Evolutionary conservation across 306 rosid species (phyloP), one percentile per base, ranked within the genome.

Genomic region (Oxytropis ochrocephala): DNA sequence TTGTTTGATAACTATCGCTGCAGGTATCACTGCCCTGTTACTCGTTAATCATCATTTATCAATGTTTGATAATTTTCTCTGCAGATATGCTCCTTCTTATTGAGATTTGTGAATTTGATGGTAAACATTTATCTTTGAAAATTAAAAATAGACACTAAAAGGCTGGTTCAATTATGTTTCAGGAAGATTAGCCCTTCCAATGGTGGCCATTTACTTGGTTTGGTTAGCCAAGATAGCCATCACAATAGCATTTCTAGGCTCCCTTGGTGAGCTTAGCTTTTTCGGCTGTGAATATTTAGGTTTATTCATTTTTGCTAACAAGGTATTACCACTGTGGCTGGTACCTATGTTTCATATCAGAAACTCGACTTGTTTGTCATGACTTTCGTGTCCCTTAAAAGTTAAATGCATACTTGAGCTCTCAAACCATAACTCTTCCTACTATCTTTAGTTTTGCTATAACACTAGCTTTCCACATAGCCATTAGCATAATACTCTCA

Each of bases 241-340:
- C 67, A 91, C 92, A 8, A 88, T 95, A 9, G 91, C 80, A 0
- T 91, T 91, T 51, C 64, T 91, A 1, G 95, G 97, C 42, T 70
- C 75, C 18, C 81, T 86, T 0, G 97, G 97, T 3, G 82, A 77
- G 67, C 92, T 91, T 35, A 80, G 57, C 64, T 64, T 91, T 44
- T 92, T 95, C 3, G 92, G 89, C 0, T 89, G 90, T 2, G 66
- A 69, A 80, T 56, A 79, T 91, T 50, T 78, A 88, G 21, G 72
- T 85, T 64, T n/a, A n/a, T n/a, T n/a, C 67, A 11, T 65, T 81
- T 85, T 27, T 95, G 97, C 32, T 95, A 91, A 42, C 74, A 80
- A 38, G 88, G 83, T 5, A 83, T 88, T 39, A 83, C 91, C 9
- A 1, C 3, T 0, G 82, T 79, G 1, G 95, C 97, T 0, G 88